Percentiles rank a stretch among this genome's conserved stretches.
Conservation (phyloP, 495 filamentous ascomycete species). For the Xanthoparmelia taractica region DNA sequence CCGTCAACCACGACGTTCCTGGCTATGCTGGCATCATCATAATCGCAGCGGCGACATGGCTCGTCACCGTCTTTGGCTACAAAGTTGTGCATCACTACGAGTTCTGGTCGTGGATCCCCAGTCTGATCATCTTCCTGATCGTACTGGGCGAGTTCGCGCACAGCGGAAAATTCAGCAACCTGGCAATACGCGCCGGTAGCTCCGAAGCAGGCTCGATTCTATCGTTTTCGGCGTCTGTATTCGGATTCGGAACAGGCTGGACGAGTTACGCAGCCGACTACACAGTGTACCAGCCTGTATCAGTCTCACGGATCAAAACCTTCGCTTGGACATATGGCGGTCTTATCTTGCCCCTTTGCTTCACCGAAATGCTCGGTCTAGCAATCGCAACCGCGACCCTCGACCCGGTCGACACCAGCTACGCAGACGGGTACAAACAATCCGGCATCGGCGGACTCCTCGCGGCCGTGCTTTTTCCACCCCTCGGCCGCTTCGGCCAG, state of each 20-base stretch:
- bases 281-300: constrained; percentile 69
- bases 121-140: constrained; percentile 70
- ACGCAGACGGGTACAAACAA: constrained; percentile 49
- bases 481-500: constrained; percentile 66
- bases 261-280: constrained; percentile 75
- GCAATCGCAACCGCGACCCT: constrained; percentile 60
- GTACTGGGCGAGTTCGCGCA: constrained; percentile 66
- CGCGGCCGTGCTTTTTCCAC: constrained; percentile 55
- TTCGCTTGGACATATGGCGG: constrained; percentile 66
- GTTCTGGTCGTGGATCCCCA: constrained; percentile 71
- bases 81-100: constrained; percentile 76
- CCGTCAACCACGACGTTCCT: constrained; percentile 62
- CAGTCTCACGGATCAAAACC: constrained; percentile 48
- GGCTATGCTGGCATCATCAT: constrained; percentile 72
- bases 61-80: constrained; percentile 70
- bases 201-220: constrained; percentile 58
- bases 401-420: constrained; percentile 45
- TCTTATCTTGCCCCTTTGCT: constrained; percentile 62
- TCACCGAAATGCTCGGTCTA: constrained; percentile 72
- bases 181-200: constrained; percentile 55
- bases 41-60: constrained; percentile 61
- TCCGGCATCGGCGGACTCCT: constrained; percentile 67
- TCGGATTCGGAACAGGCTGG: constrained; percentile 76
- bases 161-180: constrained; percentile 61
- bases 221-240: constrained; percentile 66